These are phyloP conservation scores for Didymella exigua DNA, from an alignment of 2,329 filamentous ascomycete species.

Conservation along the genomic window DNA sequence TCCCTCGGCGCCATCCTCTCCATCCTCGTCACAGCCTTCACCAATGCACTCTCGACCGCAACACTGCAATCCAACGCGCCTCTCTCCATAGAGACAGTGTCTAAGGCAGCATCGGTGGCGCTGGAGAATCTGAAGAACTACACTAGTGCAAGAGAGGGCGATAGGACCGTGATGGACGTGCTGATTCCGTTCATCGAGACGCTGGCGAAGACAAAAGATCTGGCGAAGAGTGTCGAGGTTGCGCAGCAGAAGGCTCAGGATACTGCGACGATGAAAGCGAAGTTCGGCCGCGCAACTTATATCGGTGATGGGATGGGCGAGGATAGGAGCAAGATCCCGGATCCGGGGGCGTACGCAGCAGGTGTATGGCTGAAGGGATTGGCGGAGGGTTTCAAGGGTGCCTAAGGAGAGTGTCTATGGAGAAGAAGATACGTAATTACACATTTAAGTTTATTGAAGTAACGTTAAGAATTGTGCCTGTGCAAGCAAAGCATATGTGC, in stretches of 20 bases:
- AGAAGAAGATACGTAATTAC: too few species aligned
- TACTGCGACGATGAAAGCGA: constrained; percentile 90
- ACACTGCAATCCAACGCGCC: constrained; percentile 27
- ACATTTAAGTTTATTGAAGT: too few species aligned
- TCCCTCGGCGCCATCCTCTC: constrained; percentile 76
- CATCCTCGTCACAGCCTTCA: constrained; percentile 86
- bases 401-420: neutral
- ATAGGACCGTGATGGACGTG: constrained; percentile 89
- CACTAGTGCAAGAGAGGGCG: constrained; percentile 84
- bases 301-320: constrained; percentile 69
- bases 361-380: constrained; percentile 78
- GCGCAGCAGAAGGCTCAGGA: constrained; percentile 75
- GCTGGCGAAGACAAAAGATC: constrained; percentile 66
- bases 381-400: constrained; percentile 23
- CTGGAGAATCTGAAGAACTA: constrained; percentile 63
- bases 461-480: too few species aligned
- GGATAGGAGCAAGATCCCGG: constrained; percentile 60
- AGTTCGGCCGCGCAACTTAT: constrained; percentile 81
- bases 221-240: constrained; percentile 74
- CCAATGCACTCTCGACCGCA: constrained; percentile 46
- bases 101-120: constrained; percentile 51
- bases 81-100: constrained; percentile 47
- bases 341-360: constrained; percentile 77
- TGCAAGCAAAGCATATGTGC: too few species aligned
- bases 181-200: constrained; percentile 83